Conservation (phyloP, 164 flowering plant genomes). For the Vitis cinerea region DNA sequence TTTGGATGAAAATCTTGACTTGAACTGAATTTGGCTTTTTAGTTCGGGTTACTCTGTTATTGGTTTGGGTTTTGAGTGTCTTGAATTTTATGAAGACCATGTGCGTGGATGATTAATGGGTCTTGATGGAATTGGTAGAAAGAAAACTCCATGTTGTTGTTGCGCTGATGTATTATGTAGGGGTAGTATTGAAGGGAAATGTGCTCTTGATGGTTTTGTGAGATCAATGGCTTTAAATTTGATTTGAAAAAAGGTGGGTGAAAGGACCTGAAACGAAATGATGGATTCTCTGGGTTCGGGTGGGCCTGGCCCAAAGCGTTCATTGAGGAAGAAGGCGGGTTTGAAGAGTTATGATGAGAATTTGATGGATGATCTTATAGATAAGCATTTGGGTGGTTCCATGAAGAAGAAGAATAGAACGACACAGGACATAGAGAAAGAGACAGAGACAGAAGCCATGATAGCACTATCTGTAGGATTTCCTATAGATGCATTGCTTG, state of each 20-base stretch:
- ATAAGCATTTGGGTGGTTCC: conserved; percentile 60
- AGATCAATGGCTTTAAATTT: not conserved
- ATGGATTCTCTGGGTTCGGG: conserved; percentile 46
- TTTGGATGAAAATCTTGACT: not conserved
- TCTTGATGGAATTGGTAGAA: not conserved
- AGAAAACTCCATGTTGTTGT: not conserved
- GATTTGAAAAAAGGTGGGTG: conserved; percentile 1
- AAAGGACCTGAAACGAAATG: conserved; percentile 3
- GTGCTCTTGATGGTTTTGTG: conserved; percentile 5
- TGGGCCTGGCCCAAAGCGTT: conserved; percentile 44
- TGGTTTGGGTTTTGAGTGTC: not conserved
- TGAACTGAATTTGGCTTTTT: not conserved
- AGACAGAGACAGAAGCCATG: conserved; percentile 89
- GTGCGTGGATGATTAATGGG: not conserved
- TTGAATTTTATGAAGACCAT: not conserved
- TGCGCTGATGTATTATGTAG: not conserved
- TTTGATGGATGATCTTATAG: conserved; percentile 77
- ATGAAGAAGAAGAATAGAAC: conserved; percentile 58
- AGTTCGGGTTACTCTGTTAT: not conserved
- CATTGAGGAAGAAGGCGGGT: conserved; percentile 53
- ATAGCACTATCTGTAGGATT: conserved; percentile 86
- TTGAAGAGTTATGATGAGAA: conserved; percentile 64
- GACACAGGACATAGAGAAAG: conserved; percentile 72
- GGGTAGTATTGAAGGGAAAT: not conserved
- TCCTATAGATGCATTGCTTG: conserved; percentile 78